phyloP scores from a whole-genome alignment of 106 monocot species.

The Dactylorhiza incarnata region DNA sequence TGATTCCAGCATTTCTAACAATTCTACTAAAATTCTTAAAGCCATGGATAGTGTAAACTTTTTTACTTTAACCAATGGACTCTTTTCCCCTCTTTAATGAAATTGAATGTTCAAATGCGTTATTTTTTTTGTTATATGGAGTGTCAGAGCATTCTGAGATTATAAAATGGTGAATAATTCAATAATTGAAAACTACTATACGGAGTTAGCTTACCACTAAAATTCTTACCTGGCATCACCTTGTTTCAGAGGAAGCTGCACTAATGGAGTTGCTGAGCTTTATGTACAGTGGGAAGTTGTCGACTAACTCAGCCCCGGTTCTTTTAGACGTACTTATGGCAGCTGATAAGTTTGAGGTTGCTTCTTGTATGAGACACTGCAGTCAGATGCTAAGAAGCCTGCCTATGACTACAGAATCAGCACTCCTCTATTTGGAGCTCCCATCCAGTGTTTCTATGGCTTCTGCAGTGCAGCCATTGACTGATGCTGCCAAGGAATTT shows the following conservation, averaged over 20 bases:
- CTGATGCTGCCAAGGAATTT: slow-evolving; percentile 64
- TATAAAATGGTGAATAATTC: neutral
- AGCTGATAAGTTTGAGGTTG: slow-evolving; percentile 78
- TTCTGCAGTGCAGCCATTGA: slow-evolving; percentile 59
- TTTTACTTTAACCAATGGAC: neutral
- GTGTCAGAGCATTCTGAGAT: neutral
- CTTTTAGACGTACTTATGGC: slow-evolving; percentile 69
- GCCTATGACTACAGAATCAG: slow-evolving; percentile 67
- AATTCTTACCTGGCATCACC: neutral
- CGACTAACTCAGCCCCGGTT: slow-evolving; percentile 28
- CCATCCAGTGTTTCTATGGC: slow-evolving; percentile 60
- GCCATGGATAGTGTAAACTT: neutral
- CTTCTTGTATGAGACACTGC: slow-evolving; percentile 74
- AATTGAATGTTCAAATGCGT: neutral
- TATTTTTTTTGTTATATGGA: neutral
- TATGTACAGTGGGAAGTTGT: slow-evolving; percentile 72
- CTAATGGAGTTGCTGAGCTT: slow-evolving; percentile 67
- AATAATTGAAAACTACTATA: neutral
- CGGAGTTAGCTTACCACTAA: neutral
- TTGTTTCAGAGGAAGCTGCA: slow-evolving; percentile 55
- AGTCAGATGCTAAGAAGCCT: slow-evolving; percentile 52
- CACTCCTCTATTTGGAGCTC: slow-evolving; percentile 65
- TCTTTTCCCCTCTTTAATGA: neutral
- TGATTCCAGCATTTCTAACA: neutral
- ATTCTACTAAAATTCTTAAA: neutral